Base-by-base conservation (phyloP, 176 grass and related monocot genomes). In the Eremochloa ophiuroides region DNA sequence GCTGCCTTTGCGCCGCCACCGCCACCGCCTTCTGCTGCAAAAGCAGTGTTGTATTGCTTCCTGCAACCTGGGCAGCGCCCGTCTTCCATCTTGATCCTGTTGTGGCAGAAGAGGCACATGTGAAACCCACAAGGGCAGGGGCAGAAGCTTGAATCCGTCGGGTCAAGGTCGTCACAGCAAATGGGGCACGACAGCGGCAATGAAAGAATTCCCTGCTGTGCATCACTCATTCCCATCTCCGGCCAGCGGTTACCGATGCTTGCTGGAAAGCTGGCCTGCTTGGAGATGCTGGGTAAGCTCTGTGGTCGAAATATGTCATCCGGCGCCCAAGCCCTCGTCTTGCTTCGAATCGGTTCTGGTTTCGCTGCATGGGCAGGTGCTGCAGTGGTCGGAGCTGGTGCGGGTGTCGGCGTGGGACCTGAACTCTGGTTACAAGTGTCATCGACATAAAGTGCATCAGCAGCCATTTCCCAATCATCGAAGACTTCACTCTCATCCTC, bases 391-490 rank as follows among this genome's bases (percentile, higher is more conserved):
- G 15, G 62, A 62, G 66, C 43, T 29, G 53, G 40, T 62, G 63
- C 30, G 8, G 75, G 74, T 1, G 28, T 72, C 16, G 4, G 55
- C 1, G 20, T 63, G 10, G 66, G 61, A 79, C 20, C 75, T 53
- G 62, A 42, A 85, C 61, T 86, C 29, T 84, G 75, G 60, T 81
- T 77, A 72, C 74, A 77, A 47, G 87, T 74, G 53, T 85, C 37
- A 47, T 72, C 84, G 0, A 62, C 71, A 12, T 85, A 73, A 16
- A 99, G 79, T 8, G 90, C 93, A 79, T 99, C 96, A 0, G 96
- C 96, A n/a, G 93, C 93, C 9, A 93, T 88, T 73, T 99, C 96
- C 96, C 96, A 99, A 88, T 99, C 93, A 58, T 99, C 96, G 75
- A 94, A 74, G 15, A 90, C 92, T 41, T 75, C 95, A 3, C 87